Evolutionary conservation across 768 basidiomycete species (phyloP).

Genomic region (Boletus sp.): DNA sequence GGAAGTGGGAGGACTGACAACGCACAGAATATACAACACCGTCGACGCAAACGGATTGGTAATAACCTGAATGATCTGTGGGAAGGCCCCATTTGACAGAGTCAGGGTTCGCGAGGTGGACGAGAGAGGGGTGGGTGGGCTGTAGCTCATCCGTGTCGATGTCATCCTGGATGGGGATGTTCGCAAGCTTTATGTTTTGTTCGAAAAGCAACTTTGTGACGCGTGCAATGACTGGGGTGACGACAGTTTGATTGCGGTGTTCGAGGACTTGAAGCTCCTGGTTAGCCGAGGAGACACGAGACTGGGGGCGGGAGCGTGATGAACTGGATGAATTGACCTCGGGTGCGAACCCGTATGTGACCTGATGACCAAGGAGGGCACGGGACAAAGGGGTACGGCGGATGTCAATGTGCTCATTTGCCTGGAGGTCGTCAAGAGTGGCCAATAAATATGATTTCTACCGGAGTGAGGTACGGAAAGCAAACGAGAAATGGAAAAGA

Average conservation of each 20-base stretch:
- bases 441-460: constrained; percentile 47
- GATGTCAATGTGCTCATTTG: constrained; percentile 30
- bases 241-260: constrained; percentile 36
- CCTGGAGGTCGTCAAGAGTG: constrained; percentile 39
- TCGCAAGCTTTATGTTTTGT: constrained; percentile 42
- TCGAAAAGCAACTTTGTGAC: constrained; percentile 49
- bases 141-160: constrained; percentile 16
- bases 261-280: constrained; percentile 36
- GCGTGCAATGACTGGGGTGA: constrained; percentile 47
- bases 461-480: constrained; percentile 1
- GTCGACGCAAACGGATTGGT: constrained; percentile 51
- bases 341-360: constrained; percentile 24
- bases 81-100: constrained; percentile 35
- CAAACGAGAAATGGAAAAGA: constrained; percentile 6
- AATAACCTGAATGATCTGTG: constrained; percentile 34
- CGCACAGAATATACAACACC: constrained; percentile 54
- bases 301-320: constrained; percentile 16
- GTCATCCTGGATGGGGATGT: constrained; percentile 30
- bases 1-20: constrained; percentile 1
- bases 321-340: constrained; percentile 10
- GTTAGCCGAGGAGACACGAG: constrained; percentile 7
- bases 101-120: constrained; percentile 32
- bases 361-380: constrained; percentile 28
- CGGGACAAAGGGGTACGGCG: constrained; percentile 43
- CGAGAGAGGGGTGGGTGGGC: constrained; percentile 11